Evolutionary conservation across 192 early-diverging fungal species (phyloP), one percentile per base, ranked within the genome.

Genomic region (Pecoramyces ruminantium): DNA sequence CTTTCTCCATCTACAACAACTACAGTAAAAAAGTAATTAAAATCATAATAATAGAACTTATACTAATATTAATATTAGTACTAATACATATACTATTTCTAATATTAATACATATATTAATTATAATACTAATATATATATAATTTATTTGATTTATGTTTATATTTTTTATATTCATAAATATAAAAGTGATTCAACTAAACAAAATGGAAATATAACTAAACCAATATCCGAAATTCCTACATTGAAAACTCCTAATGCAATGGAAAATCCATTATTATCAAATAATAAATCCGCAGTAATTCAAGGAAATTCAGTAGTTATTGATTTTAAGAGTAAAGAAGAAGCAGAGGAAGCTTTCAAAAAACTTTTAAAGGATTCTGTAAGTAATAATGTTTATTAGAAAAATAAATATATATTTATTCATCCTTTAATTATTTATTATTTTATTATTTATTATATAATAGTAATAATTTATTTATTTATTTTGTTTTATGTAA

Each of bases 281-380:
- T 80, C 83, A 34, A 28, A 67, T 78, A 12, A 11, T 40, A 29
- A 79, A 38, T 29, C 79, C 27, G 34, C 77, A 39, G 29, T 84
- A 78, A 29, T 81, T 81, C 78, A 79, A 84, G 29, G 28, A 29
- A 80, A 82, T 25, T 83, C 85, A 21, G 28, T 82, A 6, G 81
- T 81, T 13, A 81, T 89, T 27, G 92, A 95, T 28, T 94, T 94
- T 85, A 84, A 85, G 11, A 93, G 94, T 0, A 87, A 86, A 28
- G 94, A 96, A 79, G 93, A 95, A 27, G 96, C 95, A 0, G 92
- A 95, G 80, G 84, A 86, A 21, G 94, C 93, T 0, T 99, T 97
- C 83, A 85, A 86, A 30, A 81, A 88, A 16, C 82, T 99, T 82
- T 89, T 99, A 14, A 88, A 88, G 77, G 87, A 90, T 29, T 91